Conservation (phyloP, 2,329 filamentous ascomycete species). For the Ophiostoma quercus region DNA sequence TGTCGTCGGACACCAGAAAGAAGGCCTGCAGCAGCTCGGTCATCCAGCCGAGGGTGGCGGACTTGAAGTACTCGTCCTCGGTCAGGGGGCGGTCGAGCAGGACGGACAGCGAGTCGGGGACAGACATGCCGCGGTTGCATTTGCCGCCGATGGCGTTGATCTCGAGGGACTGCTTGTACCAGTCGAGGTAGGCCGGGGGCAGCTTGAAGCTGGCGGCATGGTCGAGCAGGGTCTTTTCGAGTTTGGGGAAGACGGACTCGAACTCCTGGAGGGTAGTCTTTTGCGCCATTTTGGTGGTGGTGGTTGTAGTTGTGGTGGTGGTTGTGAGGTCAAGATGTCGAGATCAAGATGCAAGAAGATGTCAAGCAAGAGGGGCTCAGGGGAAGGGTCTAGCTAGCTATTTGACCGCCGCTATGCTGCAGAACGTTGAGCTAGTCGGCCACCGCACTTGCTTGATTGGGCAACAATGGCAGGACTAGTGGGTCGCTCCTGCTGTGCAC, state of each 20-base stretch:
- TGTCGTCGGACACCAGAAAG: slow-evolving; percentile 97
- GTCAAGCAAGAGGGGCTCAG: background rate
- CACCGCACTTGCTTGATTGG: background rate
- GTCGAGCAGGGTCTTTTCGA: slow-evolving; percentile 74
- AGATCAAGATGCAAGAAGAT: background rate
- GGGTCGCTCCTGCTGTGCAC: background rate
- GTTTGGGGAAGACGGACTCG: slow-evolving; percentile 80
- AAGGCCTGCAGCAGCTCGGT: slow-evolving; percentile 97
- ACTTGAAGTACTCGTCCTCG: slow-evolving; percentile 79
- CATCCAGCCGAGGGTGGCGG: slow-evolving; percentile 90
- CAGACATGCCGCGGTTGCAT: slow-evolving; percentile 98
- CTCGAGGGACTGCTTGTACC: slow-evolving; percentile 84
- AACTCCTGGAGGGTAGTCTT: slow-evolving; percentile 78
- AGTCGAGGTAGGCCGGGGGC: slow-evolving; percentile 72
- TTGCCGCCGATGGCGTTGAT: slow-evolving; percentile 90
- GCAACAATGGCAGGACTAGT: background rate
- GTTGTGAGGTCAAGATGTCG: background rate
- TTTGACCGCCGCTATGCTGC: background rate
- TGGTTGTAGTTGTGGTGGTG: slow-evolving; percentile 5
- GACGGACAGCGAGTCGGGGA: slow-evolving; percentile 81
- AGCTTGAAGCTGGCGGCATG: slow-evolving; percentile 79
- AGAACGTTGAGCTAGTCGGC: background rate
- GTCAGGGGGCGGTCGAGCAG: slow-evolving; percentile 66
- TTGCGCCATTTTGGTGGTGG: slow-evolving; percentile 50
- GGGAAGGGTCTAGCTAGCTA: background rate